Conservation (phyloP, 768 basidiomycete species). For the Cystofilobasidium bisporidii region DNA sequence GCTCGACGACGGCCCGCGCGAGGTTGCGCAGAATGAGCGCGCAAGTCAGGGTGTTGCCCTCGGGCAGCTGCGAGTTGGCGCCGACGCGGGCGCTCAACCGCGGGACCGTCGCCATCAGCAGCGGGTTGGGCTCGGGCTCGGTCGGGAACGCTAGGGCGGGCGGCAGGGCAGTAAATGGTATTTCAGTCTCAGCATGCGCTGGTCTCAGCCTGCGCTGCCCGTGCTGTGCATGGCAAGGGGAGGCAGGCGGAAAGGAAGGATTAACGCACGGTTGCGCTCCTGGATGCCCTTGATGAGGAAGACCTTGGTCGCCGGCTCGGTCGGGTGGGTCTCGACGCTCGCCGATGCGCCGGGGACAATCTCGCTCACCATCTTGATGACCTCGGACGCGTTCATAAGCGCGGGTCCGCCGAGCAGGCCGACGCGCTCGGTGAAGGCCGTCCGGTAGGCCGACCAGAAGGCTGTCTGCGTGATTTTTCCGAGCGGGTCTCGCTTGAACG, state of each 20-base stretch:
- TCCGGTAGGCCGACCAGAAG: slow-evolving; percentile 90
- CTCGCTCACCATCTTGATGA: slow-evolving; percentile 81
- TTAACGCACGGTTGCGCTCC: slow-evolving; percentile 32
- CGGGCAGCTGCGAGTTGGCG: slow-evolving; percentile 1
- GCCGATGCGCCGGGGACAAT: slow-evolving; percentile 80
- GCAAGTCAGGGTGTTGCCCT: slow-evolving; percentile 13
- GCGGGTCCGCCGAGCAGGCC: slow-evolving; percentile 40
- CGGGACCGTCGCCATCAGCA: not conserved
- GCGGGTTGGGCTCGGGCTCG: not conserved
- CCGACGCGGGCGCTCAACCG: slow-evolving; percentile 1
- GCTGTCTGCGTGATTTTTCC: slow-evolving; percentile 79
- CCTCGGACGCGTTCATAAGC: slow-evolving; percentile 74
- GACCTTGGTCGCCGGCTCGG: slow-evolving; percentile 48
- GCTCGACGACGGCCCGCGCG: slow-evolving; percentile 23
- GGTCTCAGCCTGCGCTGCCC: not conserved
- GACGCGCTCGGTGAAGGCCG: slow-evolving; percentile 49
- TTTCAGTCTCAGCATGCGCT: too few relatives aligned
- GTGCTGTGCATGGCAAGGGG: too few relatives aligned
- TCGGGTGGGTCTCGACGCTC: slow-evolving; percentile 60
- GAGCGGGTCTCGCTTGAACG: slow-evolving; percentile 57
- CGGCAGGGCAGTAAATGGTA: not conserved
- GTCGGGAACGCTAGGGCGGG: not conserved
- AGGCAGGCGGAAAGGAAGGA: too few relatives aligned
- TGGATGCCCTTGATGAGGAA: slow-evolving; percentile 86
- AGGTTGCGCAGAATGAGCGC: slow-evolving; percentile 26